Base-by-base conservation (phyloP, 2,329 filamentous ascomycete species). In the Hypoxylon sp. region DNA sequence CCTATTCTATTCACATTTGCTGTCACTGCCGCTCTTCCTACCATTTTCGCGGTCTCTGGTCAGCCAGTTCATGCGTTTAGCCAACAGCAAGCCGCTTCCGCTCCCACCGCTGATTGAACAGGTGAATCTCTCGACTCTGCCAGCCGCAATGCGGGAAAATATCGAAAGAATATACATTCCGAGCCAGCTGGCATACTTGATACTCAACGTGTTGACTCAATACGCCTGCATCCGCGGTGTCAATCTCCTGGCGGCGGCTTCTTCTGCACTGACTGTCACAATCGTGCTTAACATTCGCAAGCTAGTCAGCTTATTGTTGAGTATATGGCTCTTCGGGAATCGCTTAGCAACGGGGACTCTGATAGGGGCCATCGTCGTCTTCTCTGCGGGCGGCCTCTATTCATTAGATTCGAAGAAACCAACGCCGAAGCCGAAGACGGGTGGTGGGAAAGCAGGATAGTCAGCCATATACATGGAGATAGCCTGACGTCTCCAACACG, bases 231-330 rank as follows among this genome's bases (percentile, higher is more conserved):
- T 99, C 68, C 91, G 94, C 2, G 96, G 96, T 1, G 96, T 99
- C 61, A 98, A 98, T 72, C 85, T 97, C n/a, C 84, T 99, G 3
- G 94, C 93, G 1, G 92, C 95, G 0, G 91, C 90, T 57, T 93
- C 93, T 2, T 95, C 94, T 2, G 96, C 96, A 0, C 85, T 99
- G 58, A 98, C 96, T 0, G 96, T 99, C 22, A 97, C 95, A 1
- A 97, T 99, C 72, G 93, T 98, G 49, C 84, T 99, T 64, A 99
- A 98, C 77, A 92, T 99, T 64, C 87, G 96, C 71, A 99, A 99
- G 79, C 83, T 99, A 18, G 91, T 97, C 58, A 97, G 94, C 73
- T 85, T 98, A 65, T 81, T 98, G 66, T 78, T 98, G 62, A 97
- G 94, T 72, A 96, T 98, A 63, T 95, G 93, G 86, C 79, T 99